Percentiles rank a stretch among this genome's conserved stretches.
These are phyloP conservation scores for Aphanomyces euteiches DNA, from an alignment of 352 stramenopile species.

Conservation along the genomic window DNA sequence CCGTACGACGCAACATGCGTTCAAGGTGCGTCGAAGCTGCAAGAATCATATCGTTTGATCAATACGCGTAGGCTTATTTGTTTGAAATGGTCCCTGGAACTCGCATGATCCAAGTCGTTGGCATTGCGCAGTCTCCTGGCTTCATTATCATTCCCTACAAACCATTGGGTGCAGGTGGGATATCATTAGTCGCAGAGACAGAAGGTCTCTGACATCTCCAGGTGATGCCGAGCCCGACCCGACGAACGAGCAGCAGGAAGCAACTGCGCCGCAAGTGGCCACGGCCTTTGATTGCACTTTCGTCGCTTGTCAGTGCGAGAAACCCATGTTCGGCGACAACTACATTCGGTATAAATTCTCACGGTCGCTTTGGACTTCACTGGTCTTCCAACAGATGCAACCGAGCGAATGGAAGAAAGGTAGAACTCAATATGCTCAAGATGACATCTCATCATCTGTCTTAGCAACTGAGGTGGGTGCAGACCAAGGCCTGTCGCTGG, in stretches of 20 bases:
- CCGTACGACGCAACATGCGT: not conserved
- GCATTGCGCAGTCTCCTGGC: constrained; percentile 1
- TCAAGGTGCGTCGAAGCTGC: constrained; percentile 4
- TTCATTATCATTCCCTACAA: not conserved
- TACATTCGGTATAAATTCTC: constrained; percentile 9
- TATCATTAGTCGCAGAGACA: not conserved
- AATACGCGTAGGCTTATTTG: not conserved
- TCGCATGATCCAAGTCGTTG: not conserved
- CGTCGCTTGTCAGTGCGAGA: constrained; percentile 11
- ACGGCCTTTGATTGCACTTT: not conserved
- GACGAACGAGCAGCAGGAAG: not conserved
- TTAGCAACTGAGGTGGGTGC: not conserved
- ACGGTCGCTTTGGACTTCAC: not conserved
- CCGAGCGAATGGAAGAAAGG: constrained; percentile 8
- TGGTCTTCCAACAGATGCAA: constrained; percentile 16
- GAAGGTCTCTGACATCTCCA: not conserved
- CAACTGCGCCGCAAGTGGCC: not conserved
- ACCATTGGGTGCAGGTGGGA: not conserved
- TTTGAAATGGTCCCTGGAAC: constrained; percentile 1
- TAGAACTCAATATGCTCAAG: not conserved
- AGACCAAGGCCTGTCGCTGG: not conserved
- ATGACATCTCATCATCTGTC: not conserved
- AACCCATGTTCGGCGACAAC: constrained; percentile 19
- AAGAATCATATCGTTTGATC: not conserved
- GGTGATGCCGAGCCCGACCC: not conserved